Evolutionary conservation across 2,329 filamentous ascomycete genomes (phyloP).

Genomic region (Xylariaceae sp.): DNA sequence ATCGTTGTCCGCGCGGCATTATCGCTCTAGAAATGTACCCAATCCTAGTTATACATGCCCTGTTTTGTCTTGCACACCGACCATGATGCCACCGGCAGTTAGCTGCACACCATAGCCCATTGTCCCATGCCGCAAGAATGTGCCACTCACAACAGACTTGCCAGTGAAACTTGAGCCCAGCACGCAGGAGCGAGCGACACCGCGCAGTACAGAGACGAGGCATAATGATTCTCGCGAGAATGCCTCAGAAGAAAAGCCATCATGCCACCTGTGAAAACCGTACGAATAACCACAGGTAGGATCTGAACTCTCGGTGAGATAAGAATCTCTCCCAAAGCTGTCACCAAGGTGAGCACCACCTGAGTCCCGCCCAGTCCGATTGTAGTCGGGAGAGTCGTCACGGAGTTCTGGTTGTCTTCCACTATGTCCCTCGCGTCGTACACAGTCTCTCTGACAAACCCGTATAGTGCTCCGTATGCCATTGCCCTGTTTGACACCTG

Average conservation of each 20-base stretch:
- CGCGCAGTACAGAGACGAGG: neutral
- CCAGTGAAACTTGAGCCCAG: neutral
- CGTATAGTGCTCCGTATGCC: neutral
- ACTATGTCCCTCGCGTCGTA: neutral
- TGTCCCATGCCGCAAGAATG: too few relatives aligned
- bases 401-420: neutral
- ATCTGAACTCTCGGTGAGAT: neutral
- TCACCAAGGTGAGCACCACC: neutral
- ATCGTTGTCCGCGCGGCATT: too few relatives aligned
- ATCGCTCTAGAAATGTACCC: too few relatives aligned
- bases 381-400: neutral
- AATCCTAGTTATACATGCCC: too few relatives aligned
- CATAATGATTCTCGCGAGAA: neutral
- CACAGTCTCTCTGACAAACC: neutral
- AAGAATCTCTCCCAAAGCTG: neutral
- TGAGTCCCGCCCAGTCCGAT: neutral
- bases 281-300: neutral
- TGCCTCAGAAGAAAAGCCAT: neutral
- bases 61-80: too few relatives aligned
- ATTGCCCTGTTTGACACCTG: neutral
- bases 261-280: neutral
- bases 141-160: neutral
- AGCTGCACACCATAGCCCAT: too few relatives aligned
- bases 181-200: neutral
- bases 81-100: too few relatives aligned